Conservation (phyloP, 345 rosid genomes). For the Mangifera indica region DNA sequence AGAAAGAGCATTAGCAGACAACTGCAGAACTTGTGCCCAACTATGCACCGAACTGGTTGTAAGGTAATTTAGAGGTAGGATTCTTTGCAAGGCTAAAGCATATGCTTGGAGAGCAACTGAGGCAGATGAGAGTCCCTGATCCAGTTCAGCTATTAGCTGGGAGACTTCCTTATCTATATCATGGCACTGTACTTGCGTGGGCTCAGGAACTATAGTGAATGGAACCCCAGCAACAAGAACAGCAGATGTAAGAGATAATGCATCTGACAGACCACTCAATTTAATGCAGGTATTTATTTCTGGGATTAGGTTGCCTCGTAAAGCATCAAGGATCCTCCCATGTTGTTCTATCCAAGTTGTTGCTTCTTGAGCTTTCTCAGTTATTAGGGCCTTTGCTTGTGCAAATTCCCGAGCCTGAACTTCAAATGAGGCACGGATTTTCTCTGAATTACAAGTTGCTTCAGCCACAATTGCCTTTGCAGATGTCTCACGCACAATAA, state of each 20-base stretch:
- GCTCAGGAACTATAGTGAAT: conserved; percentile 88
- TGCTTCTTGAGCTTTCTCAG: conserved; percentile 88
- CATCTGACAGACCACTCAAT: conserved; percentile 46
- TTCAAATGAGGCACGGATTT: conserved; percentile 61
- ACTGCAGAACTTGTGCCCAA: conserved; percentile 78
- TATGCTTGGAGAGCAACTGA: conserved; percentile 60
- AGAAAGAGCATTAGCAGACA: conserved; percentile 67
- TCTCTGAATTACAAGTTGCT: conserved; percentile 65
- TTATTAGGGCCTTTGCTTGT: conserved; percentile 62
- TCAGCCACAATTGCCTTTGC: conserved; percentile 81
- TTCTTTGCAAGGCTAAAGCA: conserved; percentile 74
- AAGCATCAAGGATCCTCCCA: conserved; percentile 77
- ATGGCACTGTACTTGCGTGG: conserved; percentile 80
- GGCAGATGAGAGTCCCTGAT: conserved; percentile 66
- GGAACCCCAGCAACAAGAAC: conserved; percentile 80
- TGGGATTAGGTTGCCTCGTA: conserved; percentile 64
- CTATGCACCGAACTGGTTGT: conserved; percentile 69
- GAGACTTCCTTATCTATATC: conserved; percentile 81
- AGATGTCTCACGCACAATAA: conserved; percentile 68
- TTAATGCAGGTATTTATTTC: conserved; percentile 52
- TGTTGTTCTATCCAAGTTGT: conserved; percentile 81
- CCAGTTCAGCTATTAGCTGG: conserved; percentile 61
- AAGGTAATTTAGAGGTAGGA: conserved; percentile 76
- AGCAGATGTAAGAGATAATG: conserved; percentile 76
- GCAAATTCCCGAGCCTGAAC: conserved; percentile 76